Base-by-base conservation (phyloP, 768 basidiomycete species). In the Phylloporus sp. region DNA sequence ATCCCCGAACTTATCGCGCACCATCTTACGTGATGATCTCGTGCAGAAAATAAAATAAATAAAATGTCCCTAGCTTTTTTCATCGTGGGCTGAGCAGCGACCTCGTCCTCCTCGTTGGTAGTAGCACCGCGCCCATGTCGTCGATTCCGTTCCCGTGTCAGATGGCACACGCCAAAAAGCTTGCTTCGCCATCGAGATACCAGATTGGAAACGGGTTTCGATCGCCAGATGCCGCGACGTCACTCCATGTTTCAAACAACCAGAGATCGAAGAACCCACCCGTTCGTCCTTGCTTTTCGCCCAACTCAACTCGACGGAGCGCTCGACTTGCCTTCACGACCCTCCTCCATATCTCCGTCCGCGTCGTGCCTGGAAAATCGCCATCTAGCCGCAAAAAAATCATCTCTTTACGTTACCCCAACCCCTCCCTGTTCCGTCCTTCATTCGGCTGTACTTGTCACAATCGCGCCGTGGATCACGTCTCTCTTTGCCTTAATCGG, bases 1-100 rank as follows among this genome's bases (percentile, higher is more conserved):
- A n/a, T 20, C 15, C 23, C 53, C 54, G 48, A 44, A 40, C 47
- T 52, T 22, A 21, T 52, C 41, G 48, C 49, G 42, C 39, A 44
- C 32, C 26, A 27, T 10, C 13, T 43, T 29, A 29, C 28, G 20
- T 28, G 21, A 32, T 22, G n/a, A n/a, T n/a, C n/a, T n/a, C n/a
- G n/a, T n/a, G n/a, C n/a, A n/a, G n/a, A n/a, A n/a, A n/a, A n/a
- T n/a, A n/a, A n/a, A n/a, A n/a, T n/a, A n/a, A n/a, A n/a, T n/a
- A n/a, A n/a, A n/a, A n/a, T n/a, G n/a, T n/a, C n/a, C n/a, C n/a
- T n/a, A n/a, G n/a, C n/a, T n/a, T n/a, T 15, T 14, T 11, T 27
- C 27, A 28, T 13, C 27, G 27, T 28, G 27, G 4, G 27, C 27
- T 28, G 26, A 14, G 28, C 11, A 5, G 28, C 11, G 9, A 10